Evolutionary conservation across 768 basidiomycete species (phyloP).

Genomic region (Plicaturopsis crispa): DNA sequence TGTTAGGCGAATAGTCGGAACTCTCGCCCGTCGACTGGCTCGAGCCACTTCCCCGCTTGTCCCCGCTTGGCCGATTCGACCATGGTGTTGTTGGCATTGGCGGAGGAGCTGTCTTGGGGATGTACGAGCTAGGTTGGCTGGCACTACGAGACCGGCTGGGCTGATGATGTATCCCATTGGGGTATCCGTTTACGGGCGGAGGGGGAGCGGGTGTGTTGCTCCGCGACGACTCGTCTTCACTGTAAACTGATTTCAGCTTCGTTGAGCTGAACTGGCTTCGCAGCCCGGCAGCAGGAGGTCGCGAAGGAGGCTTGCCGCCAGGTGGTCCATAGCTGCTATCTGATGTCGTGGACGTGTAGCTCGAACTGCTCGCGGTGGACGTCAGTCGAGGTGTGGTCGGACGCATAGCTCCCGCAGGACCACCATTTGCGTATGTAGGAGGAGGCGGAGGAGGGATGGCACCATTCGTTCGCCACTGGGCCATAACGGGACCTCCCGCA

Average conservation of each 20-base stretch:
- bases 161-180: not conserved
- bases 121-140: constrained; percentile 72
- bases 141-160: constrained; percentile 60
- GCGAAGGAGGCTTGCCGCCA: constrained; percentile 23
- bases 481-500: constrained; percentile 51
- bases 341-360: constrained; percentile 38
- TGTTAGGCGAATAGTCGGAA: constrained; percentile 81
- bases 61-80: constrained; percentile 35
- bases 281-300: constrained; percentile 36
- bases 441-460: constrained; percentile 31
- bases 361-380: constrained; percentile 25
- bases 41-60: constrained; percentile 78
- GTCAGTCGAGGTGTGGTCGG: constrained; percentile 39
- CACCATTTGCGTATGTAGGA: constrained; percentile 1
- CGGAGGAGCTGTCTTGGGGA: constrained; percentile 53
- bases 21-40: constrained; percentile 78
- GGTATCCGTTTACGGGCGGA: constrained; percentile 8
- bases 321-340: constrained; percentile 23
- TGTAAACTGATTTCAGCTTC: constrained; percentile 46
- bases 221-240: constrained; percentile 27
- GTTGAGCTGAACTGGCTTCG: constrained; percentile 70
- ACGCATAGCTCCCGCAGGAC: constrained; percentile 24
- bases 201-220: constrained; percentile 26
- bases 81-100: constrained; percentile 41
- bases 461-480: constrained; percentile 53